These are phyloP conservation scores for Sordaria brevicollis DNA, from an alignment of 495 filamentous ascomycete species.

Conservation along the genomic window DNA sequence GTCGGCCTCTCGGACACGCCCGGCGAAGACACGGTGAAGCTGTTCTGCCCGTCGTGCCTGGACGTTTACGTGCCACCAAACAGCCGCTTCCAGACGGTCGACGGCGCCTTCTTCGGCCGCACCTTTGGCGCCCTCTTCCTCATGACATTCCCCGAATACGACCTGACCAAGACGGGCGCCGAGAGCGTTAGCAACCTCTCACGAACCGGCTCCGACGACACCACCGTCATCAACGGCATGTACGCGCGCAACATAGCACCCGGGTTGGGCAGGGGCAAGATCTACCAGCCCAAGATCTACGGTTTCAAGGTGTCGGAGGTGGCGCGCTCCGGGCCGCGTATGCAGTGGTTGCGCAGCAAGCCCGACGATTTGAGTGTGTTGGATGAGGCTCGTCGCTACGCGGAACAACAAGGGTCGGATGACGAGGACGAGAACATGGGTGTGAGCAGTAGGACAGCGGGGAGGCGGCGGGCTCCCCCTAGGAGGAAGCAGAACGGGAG, in stretches of 20 bases:
- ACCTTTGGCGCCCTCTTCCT: slow-evolving; percentile 92
- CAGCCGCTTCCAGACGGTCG: slow-evolving; percentile 94
- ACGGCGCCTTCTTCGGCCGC: slow-evolving; percentile 95
- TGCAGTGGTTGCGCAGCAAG: slow-evolving; percentile 89
- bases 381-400: slow-evolving; percentile 61
- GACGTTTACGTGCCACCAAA: slow-evolving; percentile 97
- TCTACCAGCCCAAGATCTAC: slow-evolving; percentile 94
- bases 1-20: slow-evolving; percentile 90
- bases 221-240: slow-evolving; percentile 69
- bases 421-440: slow-evolving; percentile 39
- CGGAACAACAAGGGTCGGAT: slow-evolving; percentile 34
- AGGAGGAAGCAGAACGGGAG: slow-evolving; percentile 33
- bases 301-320: slow-evolving; percentile 88
- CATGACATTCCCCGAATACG: slow-evolving; percentile 94
- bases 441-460: slow-evolving; percentile 24
- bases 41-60: slow-evolving; percentile 93
- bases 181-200: slow-evolving; percentile 32
- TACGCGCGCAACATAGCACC: slow-evolving; percentile 74
- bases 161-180: slow-evolving; percentile 49
- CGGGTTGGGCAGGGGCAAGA: slow-evolving; percentile 68
- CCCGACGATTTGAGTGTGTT: slow-evolving; percentile 69
- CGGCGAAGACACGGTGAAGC: slow-evolving; percentile 93
- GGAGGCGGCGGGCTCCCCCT: slow-evolving; percentile 25
- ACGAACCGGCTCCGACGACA: slow-evolving; percentile 30
- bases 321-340: slow-evolving; percentile 76